Conservation (phyloP, 257 asterid genomes). For the Cynanchum wilfordii region DNA sequence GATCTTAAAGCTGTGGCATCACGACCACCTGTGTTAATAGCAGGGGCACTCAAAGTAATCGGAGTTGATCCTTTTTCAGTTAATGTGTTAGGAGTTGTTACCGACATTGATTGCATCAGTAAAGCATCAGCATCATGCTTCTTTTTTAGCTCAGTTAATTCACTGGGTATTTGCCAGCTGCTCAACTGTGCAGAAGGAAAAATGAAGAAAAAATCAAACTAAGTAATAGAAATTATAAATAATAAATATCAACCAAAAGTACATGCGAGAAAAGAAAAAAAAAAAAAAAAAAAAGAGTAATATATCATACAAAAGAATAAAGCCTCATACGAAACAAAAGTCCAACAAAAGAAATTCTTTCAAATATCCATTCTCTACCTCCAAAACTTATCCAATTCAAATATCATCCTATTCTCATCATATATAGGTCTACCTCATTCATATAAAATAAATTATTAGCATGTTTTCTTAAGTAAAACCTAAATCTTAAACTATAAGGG, state of each 20-base stretch:
- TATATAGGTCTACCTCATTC: not conserved
- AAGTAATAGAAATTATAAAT: not conserved
- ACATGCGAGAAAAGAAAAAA: not conserved
- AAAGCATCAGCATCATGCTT: constrained; percentile 64
- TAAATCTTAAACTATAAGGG: not conserved
- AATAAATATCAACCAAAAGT: not conserved
- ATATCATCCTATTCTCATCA: not conserved
- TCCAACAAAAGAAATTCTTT: not conserved
- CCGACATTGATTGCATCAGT: constrained; percentile 47
- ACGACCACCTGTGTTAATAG: constrained; percentile 93
- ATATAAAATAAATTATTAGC: not conserved
- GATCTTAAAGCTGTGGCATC: constrained; percentile 70
- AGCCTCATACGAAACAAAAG: not conserved
- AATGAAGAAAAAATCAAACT: not conserved
- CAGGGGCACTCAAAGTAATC: constrained; percentile 75
- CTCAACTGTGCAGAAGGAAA: constrained; percentile 50
- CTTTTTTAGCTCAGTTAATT: constrained; percentile 68
- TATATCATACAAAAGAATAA: not conserved
- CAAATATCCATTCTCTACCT: not conserved
- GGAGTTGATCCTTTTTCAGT: constrained; percentile 66
- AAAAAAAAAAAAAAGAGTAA: not conserved
- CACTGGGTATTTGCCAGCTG: constrained; percentile 97
- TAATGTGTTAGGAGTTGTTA: constrained; percentile 32
- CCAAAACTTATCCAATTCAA: not conserved
- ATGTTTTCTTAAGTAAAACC: not conserved